phyloP scores from a whole-genome alignment of 768 basidiomycete species.

The Russula foetens region DNA sequence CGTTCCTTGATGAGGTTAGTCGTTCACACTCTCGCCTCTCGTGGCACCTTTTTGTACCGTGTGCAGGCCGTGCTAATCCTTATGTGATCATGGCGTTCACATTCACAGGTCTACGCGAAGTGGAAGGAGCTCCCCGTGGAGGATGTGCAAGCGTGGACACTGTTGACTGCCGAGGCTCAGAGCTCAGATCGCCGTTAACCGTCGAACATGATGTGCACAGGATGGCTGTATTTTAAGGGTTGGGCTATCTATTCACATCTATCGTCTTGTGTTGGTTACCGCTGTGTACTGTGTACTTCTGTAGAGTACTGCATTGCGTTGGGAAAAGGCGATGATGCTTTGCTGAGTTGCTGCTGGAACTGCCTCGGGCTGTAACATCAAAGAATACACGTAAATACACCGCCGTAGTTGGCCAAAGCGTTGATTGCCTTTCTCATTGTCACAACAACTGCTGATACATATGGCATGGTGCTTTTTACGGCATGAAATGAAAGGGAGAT shows the following conservation, averaged over 20 bases:
- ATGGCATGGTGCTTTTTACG: too few relatives aligned
- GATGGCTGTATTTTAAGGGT: neutral
- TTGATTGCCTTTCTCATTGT: too few relatives aligned
- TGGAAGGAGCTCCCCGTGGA: conserved; percentile 54
- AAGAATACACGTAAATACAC: too few relatives aligned
- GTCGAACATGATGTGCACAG: neutral
- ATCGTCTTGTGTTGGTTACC: too few relatives aligned
- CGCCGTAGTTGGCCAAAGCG: too few relatives aligned
- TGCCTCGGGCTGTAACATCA: too few relatives aligned
- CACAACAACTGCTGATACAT: too few relatives aligned
- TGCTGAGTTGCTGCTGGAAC: neutral
- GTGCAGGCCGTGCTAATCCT: neutral
- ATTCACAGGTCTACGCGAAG: conserved; percentile 35
- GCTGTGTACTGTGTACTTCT: too few relatives aligned
- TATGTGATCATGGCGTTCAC: neutral
- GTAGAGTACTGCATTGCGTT: too few relatives aligned
- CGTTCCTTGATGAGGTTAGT: conserved; percentile 46
- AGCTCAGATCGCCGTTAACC: conserved; percentile 23
- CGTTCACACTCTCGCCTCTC: too few relatives aligned
- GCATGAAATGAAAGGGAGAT: too few relatives aligned
- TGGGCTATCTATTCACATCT: neutral
- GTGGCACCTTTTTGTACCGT: too few relatives aligned
- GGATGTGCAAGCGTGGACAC: conserved; percentile 42
- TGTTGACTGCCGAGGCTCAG: conserved; percentile 32
- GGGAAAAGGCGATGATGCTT: neutral